These are phyloP conservation scores for Agaricus sinodeliciosus DNA, from an alignment of 768 basidiomycete species.

Conservation along the genomic window DNA sequence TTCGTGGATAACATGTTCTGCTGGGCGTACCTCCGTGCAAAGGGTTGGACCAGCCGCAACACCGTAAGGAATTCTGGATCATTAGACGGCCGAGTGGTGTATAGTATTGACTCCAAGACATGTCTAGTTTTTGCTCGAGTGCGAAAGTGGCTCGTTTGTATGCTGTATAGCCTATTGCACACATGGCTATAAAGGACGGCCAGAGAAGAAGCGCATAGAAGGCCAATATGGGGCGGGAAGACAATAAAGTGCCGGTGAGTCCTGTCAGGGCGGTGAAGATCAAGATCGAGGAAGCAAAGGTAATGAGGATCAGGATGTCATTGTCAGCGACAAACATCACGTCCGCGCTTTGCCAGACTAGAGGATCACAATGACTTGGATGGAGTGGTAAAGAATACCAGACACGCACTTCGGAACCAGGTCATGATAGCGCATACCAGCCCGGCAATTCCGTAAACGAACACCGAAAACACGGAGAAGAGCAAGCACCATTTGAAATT, in stretches of 20 bases:
- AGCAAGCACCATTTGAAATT: constrained; percentile 56
- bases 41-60: constrained; percentile 62
- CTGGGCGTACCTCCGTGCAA: constrained; percentile 56
- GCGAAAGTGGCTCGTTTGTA: constrained; percentile 57
- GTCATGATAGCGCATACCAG: constrained; percentile 48
- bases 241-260: constrained; percentile 51
- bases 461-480: constrained; percentile 46
- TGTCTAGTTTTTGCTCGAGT: constrained; percentile 60
- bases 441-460: constrained; percentile 45
- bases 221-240: constrained; percentile 62
- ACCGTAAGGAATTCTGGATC: constrained; percentile 55
- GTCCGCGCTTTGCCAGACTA: constrained; percentile 58
- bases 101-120: constrained; percentile 62
- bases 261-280: constrained; percentile 57
- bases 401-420: constrained; percentile 48
- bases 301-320: constrained; percentile 48
- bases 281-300: constrained; percentile 48
- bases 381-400: neutral
- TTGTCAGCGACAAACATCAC: constrained; percentile 57
- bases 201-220: constrained; percentile 64
- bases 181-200: constrained; percentile 51
- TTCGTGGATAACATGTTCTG: constrained; percentile 52
- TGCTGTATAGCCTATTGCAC: constrained; percentile 56
- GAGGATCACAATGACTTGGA: neutral
- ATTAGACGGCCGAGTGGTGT: constrained; percentile 44